Conservation (phyloP, 2,329 filamentous ascomycete genomes). For the Verticillium longisporum region DNA sequence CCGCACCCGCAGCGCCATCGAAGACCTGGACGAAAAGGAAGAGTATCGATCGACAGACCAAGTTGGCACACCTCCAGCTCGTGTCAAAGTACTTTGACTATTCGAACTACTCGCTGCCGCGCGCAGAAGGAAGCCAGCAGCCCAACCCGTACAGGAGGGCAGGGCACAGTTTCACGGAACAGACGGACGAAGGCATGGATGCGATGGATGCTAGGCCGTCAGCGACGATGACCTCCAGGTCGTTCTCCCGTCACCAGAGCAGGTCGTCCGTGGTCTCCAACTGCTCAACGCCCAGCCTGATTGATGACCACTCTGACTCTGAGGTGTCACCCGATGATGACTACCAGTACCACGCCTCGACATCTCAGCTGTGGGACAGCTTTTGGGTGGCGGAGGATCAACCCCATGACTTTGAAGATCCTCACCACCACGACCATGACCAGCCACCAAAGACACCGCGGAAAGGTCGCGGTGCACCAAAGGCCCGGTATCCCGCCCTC, state of each 20-base stretch:
- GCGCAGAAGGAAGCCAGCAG: constrained; percentile 15
- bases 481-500: constrained; percentile 8
- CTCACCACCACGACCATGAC: constrained; percentile 4
- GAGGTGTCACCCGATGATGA: constrained; percentile 45
- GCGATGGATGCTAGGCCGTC: neutral
- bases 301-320: constrained; percentile 44
- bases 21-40: neutral
- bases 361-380: constrained; percentile 42
- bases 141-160: constrained; percentile 9
- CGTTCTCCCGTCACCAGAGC: constrained; percentile 11
- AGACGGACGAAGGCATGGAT: neutral
- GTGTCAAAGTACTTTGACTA: constrained; percentile 31
- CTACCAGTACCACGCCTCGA: constrained; percentile 37
- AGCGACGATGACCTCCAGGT: constrained; percentile 6
- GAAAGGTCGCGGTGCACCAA: neutral
- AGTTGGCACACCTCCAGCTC: constrained; percentile 29
- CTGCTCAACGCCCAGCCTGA: constrained; percentile 38
- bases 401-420: constrained; percentile 12
- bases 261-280: constrained; percentile 39
- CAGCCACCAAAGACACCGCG: constrained; percentile 6
- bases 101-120: constrained; percentile 33
- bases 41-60: constrained; percentile 28
- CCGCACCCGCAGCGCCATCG: neutral
- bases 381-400: constrained; percentile 32
- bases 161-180: constrained; percentile 6